These are phyloP conservation scores for Halenospora varia DNA, from an alignment of 495 filamentous ascomycete genomes.

Conservation along the genomic window DNA sequence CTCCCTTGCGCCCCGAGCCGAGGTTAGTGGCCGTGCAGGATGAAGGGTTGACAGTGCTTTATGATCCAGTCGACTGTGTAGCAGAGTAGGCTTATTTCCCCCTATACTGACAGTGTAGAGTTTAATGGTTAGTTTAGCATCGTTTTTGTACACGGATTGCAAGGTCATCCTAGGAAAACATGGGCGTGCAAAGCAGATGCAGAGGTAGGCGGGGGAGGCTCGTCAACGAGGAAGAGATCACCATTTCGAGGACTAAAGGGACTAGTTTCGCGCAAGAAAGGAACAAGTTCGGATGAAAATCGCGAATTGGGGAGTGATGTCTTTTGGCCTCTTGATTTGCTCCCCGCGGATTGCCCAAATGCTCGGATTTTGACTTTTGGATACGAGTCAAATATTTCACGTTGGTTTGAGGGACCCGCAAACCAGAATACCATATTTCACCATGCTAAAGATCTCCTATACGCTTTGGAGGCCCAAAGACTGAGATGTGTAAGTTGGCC, in stretches of 20 bases:
- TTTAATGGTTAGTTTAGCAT: too few species aligned
- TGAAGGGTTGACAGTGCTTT: too few species aligned
- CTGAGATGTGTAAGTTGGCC: constrained; percentile 1
- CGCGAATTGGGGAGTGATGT: not conserved
- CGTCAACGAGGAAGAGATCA: not conserved
- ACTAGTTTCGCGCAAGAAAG: constrained; percentile 1
- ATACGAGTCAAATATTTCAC: constrained; percentile 36
- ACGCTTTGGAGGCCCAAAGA: constrained; percentile 7
- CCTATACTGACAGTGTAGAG: too few species aligned
- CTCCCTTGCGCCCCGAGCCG: too few species aligned
- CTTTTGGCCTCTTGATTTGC: constrained; percentile 35
- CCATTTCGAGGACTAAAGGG: not conserved
- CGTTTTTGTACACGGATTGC: constrained; percentile 29
- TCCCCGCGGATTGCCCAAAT: constrained; percentile 29
- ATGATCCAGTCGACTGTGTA: too few species aligned
- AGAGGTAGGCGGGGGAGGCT: not conserved
- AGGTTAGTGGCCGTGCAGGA: too few species aligned
- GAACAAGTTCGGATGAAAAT: not conserved
- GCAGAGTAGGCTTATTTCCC: too few species aligned
- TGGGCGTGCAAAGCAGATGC: constrained; percentile 18
- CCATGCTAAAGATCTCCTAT: constrained; percentile 34
- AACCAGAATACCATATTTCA: constrained; percentile 32
- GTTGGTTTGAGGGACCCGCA: constrained; percentile 17
- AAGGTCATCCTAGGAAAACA: constrained; percentile 27
- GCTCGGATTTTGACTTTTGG: constrained; percentile 36